Base-by-base conservation (phyloP, 2,329 filamentous ascomycete genomes). In the Peltaster fructicola region DNA sequence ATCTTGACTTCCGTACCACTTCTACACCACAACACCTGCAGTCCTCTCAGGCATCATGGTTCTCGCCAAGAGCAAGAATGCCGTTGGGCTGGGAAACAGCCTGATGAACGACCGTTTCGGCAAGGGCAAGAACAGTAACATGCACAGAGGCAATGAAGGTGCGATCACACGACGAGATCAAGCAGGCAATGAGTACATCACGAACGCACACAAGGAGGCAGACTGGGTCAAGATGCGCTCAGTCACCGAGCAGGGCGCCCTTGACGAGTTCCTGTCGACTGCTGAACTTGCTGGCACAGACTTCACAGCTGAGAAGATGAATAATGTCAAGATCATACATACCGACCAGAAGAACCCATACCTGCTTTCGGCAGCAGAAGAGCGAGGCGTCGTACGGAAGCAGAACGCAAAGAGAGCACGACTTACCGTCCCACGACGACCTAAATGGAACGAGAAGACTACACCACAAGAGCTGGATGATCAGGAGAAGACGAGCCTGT, bases 171-270 rank as follows among this genome's bases (percentile, higher is more conserved):
- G 46, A 13, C 39, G 33, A 14, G 51, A 45, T 45, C 44, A 40
- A 32, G 27, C 43, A 17, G 37, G 32, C 11, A 34, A 40, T 10
- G 41, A 76, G 61, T 98, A 98, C 51, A 72, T 95, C 42, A 88
- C 81, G 23, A 93, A 91, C 50, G 75, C 78, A 36, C 73, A 72
- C 40, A 73, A 90, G 49, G 84, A 95, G 57, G 88, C 85, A 17
- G 67, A 80, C 40, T 98, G 84, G 82, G 81, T 95, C 47, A 98
- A 95, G 63, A 95, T 98, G 88, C 81, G 85, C 59, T 92, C 81
- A 51, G 79, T 98, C 40, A 98, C 88, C 4, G 81, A 98, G 60
- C 88, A 98, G 55, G 84, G 76, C 39, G 84, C 84, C 21, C 70
- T 98, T 33, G 88, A 98, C 52, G 88, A 98, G 53, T 98, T 98